A percentile compares a stretch with the other conserved stretches of the same genome.
Conservation (phyloP, 2,329 filamentous ascomycete species). For the Xylariales sp. region DNA sequence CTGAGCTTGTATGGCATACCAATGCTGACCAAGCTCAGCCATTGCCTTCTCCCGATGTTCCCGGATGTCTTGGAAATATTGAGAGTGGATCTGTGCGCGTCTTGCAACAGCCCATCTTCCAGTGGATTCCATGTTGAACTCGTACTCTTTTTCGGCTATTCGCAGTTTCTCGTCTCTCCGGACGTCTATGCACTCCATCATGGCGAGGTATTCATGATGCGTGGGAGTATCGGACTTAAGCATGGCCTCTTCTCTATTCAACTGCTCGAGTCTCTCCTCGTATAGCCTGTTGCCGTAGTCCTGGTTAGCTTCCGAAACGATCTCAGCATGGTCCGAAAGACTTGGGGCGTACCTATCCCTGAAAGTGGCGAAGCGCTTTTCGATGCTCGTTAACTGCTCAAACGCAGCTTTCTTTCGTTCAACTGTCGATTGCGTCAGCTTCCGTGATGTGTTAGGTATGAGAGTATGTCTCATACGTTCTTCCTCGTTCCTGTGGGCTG, state of each 20-base stretch:
- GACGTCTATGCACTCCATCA: slow-evolving; percentile 81
- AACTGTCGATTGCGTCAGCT: slow-evolving; percentile 46
- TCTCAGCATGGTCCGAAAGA: no score
- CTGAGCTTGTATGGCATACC: slow-evolving; percentile 89
- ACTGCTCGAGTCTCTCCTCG: slow-evolving; percentile 77
- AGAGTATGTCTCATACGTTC: slow-evolving; percentile 44
- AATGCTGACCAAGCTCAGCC: slow-evolving; percentile 78
- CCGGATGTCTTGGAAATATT: slow-evolving; percentile 83
- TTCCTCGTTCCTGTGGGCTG: slow-evolving; percentile 58
- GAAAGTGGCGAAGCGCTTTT: slow-evolving; percentile 83
- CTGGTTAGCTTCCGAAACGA: slow-evolving; percentile 16
- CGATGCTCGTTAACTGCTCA: slow-evolving; percentile 73
- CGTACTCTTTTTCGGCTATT: slow-evolving; percentile 68
- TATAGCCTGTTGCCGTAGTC: slow-evolving; percentile 58
- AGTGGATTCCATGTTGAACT: slow-evolving; percentile 69
- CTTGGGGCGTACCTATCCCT: slow-evolving; percentile 69
- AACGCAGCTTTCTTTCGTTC: slow-evolving; percentile 75
- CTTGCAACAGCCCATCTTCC: slow-evolving; percentile 73
- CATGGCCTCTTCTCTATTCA: slow-evolving; percentile 67
- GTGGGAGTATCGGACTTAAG: slow-evolving; percentile 56
- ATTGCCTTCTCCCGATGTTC: slow-evolving; percentile 77
- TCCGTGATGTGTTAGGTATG: slow-evolving; percentile 7
- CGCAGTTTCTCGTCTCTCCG: slow-evolving; percentile 76
- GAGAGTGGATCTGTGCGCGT: slow-evolving; percentile 79
- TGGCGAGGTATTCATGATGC: slow-evolving; percentile 88